Percentiles rank a stretch among this genome's conserved stretches.
Conservation (phyloP, 1,284 basidiomycete species). For the Apiotrichum domesticum region DNA sequence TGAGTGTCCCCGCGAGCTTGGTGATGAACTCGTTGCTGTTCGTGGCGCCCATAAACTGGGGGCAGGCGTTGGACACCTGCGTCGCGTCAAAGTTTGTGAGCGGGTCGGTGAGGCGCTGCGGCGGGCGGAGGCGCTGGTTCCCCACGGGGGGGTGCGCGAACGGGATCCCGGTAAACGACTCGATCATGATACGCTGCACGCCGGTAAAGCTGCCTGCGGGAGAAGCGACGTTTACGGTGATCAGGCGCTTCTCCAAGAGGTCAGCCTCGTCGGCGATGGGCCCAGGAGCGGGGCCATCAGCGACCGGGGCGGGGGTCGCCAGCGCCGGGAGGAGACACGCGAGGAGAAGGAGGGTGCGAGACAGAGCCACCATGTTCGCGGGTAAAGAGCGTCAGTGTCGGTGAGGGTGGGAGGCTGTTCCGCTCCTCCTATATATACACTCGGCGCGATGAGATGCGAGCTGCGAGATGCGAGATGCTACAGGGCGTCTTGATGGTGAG, state of each 20-base stretch:
- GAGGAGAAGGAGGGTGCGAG: too few species aligned
- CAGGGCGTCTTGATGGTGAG: too few species aligned
- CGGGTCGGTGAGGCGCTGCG: slow-evolving; percentile 46
- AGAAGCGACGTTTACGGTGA: not conserved
- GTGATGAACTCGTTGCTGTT: slow-evolving; percentile 1
- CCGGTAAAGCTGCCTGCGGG: slow-evolving; percentile 15
- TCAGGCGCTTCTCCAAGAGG: slow-evolving; percentile 3
- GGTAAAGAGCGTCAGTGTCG: too few species aligned
- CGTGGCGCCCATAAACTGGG: slow-evolving; percentile 9
- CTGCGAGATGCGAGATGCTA: too few species aligned
- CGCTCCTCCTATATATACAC: too few species aligned
- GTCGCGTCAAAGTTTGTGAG: slow-evolving; percentile 13
- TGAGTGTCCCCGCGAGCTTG: not conserved
- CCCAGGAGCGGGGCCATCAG: not conserved
- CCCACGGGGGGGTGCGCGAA: slow-evolving; percentile 54
- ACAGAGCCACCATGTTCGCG: too few species aligned
- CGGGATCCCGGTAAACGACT: slow-evolving; percentile 52
- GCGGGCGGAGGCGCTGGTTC: slow-evolving; percentile 33
- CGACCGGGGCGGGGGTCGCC: too few species aligned
- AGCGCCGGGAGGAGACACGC: too few species aligned
- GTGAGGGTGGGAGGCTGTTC: too few species aligned
- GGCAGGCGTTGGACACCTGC: slow-evolving; percentile 6
- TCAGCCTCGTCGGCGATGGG: slow-evolving; percentile 1
- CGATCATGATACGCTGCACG: not conserved
- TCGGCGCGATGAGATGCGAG: too few species aligned